These are phyloP conservation scores for Cicer judaicum DNA, from an alignment of 306 rosid species.

Conservation along the genomic window DNA sequence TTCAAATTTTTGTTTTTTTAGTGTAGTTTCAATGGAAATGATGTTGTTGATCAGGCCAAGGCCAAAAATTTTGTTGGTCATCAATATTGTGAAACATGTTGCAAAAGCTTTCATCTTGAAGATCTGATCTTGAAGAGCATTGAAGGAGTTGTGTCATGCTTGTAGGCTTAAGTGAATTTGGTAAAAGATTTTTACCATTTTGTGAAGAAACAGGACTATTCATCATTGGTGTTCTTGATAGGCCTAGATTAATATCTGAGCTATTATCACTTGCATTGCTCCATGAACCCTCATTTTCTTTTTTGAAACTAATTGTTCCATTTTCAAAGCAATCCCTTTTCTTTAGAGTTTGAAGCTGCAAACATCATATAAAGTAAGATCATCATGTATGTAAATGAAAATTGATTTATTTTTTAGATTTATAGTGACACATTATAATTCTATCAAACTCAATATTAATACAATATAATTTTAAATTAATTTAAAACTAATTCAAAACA, in stretches of 20 bases:
- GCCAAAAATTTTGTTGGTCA: conserved; percentile 80
- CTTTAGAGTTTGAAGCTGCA: conserved; percentile 69
- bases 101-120: conserved; percentile 72
- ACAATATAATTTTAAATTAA: no score
- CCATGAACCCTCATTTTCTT: conserved; percentile 77
- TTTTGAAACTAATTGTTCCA: conserved; percentile 49
- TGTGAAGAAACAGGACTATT: conserved; percentile 58
- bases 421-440: no score
- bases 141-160: conserved; percentile 84
- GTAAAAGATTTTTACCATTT: conserved; percentile 56
- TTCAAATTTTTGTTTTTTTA: background rate
- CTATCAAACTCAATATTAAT: no score
- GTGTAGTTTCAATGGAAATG: conserved; percentile 54
- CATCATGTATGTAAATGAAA: background rate
- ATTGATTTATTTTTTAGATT: no score
- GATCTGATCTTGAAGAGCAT: conserved; percentile 70
- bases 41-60: conserved; percentile 82
- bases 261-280: conserved; percentile 88
- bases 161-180: conserved; percentile 53
- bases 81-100: conserved; percentile 74
- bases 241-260: conserved; percentile 72
- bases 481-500: no score
- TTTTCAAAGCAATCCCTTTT: conserved; percentile 54
- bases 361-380: conserved; percentile 32
- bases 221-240: conserved; percentile 68